Base-by-base conservation (phyloP, 2,329 filamentous ascomycete species). In the Aspergillus ibericus region DNA sequence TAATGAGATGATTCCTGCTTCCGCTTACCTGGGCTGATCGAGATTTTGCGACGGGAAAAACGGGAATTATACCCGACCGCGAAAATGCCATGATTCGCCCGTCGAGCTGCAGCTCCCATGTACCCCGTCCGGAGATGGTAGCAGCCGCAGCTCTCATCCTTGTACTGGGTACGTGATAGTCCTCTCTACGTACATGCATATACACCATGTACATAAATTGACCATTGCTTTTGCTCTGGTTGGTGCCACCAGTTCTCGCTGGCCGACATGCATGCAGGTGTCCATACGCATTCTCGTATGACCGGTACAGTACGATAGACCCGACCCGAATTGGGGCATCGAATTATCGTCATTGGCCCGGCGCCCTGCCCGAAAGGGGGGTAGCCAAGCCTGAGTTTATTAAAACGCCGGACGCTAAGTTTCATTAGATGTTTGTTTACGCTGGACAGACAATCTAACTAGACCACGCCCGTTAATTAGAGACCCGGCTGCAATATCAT, bases 351-450 rank as follows among this genome's bases (percentile, higher is more conserved):
- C 36, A 59, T 59, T 59, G 53, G 57, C 29, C 34, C 8, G 25
- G 44, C 13, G 44, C 44, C 22, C 22, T 53, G 51, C 18, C 51
- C 51, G 40, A 52, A 53, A 29, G 20, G 55, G 47, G 38, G 46
- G 40, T 32, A 36, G 58, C 58, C 58, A 60, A 60, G 58, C n/a
- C 50, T 58, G 55, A 60, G 58, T 42, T 60, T 60, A 60, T 58
- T 60, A 40, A 60, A 58, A 60, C 50, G 47, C 58, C 50, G 58
- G 47, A 25, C 35, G 38, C 38, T 22, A 56, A 34, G 55, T 58
- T 58, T 58, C 55, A 53, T 44, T 51, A 49, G 40, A 55, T 35
- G 42, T 47, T 47, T 47, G 42, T 47, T 47, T 47, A 47, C 42
- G 42, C 20, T 15, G 20, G 25, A 27, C 44, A 48, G 15, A 27